Evolutionary conservation across 345 rosid species (phyloP).

Genomic region (Ricinus communis): DNA sequence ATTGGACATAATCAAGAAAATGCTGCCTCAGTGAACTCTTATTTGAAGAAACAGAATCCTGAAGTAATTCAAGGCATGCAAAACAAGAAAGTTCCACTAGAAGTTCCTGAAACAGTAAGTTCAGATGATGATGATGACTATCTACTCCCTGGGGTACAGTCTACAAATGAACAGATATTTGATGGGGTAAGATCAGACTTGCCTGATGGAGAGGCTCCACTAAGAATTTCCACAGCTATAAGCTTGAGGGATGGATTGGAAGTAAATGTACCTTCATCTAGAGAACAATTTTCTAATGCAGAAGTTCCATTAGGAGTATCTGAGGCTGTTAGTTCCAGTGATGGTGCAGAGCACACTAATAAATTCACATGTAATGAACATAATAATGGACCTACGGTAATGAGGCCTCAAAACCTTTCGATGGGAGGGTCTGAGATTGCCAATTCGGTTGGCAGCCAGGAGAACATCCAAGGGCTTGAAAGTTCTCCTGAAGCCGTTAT

Average conservation of each 20-base stretch:
- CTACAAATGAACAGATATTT: conserved; percentile 12
- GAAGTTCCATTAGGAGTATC: conserved; percentile 12
- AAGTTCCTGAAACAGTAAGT: conserved; percentile 21
- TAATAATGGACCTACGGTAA: neutral
- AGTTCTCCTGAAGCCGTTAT: neutral
- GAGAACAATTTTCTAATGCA: conserved; percentile 18
- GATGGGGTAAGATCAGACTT: no score
- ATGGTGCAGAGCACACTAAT: conserved; percentile 9
- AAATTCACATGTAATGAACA: conserved; percentile 5
- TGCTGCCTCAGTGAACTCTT: conserved; percentile 17
- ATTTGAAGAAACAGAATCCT: conserved; percentile 25
- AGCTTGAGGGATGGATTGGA: conserved; percentile 9
- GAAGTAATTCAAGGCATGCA: conserved; percentile 17
- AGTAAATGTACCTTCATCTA: conserved; percentile 23
- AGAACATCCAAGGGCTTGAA: no score
- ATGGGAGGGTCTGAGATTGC: conserved; percentile 19
- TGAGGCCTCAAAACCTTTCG: conserved; percentile 13
- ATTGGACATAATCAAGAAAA: conserved; percentile 25
- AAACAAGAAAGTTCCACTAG: conserved; percentile 26
- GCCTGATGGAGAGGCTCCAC: conserved; percentile 13
- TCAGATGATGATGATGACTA: conserved; percentile 23
- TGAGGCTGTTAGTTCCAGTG: conserved; percentile 19
- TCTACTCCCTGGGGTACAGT: conserved; percentile 8
- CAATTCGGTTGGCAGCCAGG: no score
- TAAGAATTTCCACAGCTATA: neutral